Conservation (phyloP, 306 rosid genomes). For the Ormosia emarginata region DNA sequence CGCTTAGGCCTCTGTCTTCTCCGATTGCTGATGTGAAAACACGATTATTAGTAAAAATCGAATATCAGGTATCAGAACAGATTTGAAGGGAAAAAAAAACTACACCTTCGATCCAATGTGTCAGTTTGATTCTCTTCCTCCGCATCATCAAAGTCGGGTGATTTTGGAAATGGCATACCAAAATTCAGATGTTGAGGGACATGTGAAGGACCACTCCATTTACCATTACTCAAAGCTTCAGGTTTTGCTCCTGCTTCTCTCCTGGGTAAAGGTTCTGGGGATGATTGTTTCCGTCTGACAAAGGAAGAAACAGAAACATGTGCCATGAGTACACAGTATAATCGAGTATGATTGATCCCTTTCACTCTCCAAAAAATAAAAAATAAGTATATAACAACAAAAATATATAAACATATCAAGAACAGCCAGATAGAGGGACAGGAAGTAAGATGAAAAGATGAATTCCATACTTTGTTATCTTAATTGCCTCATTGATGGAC, state of each 20-base stretch:
- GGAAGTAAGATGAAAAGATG: slow-evolving; percentile 5
- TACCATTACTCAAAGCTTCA: slow-evolving; percentile 71
- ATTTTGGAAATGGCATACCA: slow-evolving; percentile 65
- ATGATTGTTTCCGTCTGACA: slow-evolving; percentile 62
- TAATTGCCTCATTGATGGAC: slow-evolving; percentile 93
- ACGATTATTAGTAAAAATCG: slow-evolving; percentile 14
- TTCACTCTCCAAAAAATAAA: neutral
- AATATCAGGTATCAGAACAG: neutral
- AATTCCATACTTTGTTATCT: slow-evolving; percentile 78
- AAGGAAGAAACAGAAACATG: slow-evolving; percentile 13
- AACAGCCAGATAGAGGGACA: neutral
- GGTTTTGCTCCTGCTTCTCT: slow-evolving; percentile 55
- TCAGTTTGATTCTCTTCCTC: slow-evolving; percentile 60
- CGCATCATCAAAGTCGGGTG: slow-evolving; percentile 57
- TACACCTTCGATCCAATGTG: slow-evolving; percentile 68
- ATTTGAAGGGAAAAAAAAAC: neutral
- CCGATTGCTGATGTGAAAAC: slow-evolving; percentile 52
- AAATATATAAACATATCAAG: neutral
- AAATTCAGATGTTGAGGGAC: slow-evolving; percentile 46
- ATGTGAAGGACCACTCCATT: slow-evolving; percentile 65
- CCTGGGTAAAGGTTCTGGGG: slow-evolving; percentile 66
- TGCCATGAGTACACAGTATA: neutral
- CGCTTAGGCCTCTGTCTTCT: slow-evolving; percentile 79
- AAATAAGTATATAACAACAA: neutral
- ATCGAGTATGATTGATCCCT: neutral